A percentile compares a stretch with the other conserved stretches of the same genome.
Evolutionary conservation across 192 early-diverging fungal genomes (phyloP).

Genomic region (Linnemannia zychae): DNA sequence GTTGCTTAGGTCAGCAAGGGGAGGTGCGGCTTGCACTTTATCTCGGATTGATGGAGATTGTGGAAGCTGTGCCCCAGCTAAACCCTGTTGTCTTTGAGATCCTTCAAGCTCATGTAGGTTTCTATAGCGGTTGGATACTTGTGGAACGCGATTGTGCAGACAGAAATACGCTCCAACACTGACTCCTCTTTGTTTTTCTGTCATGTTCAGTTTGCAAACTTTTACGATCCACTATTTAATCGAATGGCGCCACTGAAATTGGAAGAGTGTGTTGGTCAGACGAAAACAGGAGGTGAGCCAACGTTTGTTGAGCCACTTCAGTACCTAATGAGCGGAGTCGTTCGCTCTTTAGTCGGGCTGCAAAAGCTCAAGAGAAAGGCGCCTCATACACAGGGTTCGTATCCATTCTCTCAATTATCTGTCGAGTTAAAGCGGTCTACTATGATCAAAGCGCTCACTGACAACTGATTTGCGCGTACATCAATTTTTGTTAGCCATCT

Average conservation of each 20-base stretch:
- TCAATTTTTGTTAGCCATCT: background rate
- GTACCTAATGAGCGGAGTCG: constrained; percentile 53
- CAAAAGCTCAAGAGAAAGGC: constrained; percentile 25
- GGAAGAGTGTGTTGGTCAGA: constrained; percentile 53
- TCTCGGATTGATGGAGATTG: constrained; percentile 63
- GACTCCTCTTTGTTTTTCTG: constrained; percentile 4
- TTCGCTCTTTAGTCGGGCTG: constrained; percentile 34
- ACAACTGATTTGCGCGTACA: background rate
- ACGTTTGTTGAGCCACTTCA: constrained; percentile 64
- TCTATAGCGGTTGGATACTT: background rate
- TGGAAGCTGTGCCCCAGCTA: constrained; percentile 49
- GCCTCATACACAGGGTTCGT: constrained; percentile 11
- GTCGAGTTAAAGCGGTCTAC: background rate
- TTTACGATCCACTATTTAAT: constrained; percentile 35
- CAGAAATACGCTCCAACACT: background rate
- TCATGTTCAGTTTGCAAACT: constrained; percentile 43
- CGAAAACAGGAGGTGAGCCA: constrained; percentile 54
- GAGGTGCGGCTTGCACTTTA: constrained; percentile 72
- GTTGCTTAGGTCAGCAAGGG: constrained; percentile 77
- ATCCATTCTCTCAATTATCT: background rate
- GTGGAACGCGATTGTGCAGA: background rate
- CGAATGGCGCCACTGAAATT: constrained; percentile 42
- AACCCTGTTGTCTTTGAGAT: constrained; percentile 65
- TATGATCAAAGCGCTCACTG: background rate
- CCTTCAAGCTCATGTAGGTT: constrained; percentile 61